Evolutionary conservation across 2,329 filamentous ascomycete genomes (phyloP), one percentile per base, ranked within the genome.

Genomic region (Diaporthe vaccinii): DNA sequence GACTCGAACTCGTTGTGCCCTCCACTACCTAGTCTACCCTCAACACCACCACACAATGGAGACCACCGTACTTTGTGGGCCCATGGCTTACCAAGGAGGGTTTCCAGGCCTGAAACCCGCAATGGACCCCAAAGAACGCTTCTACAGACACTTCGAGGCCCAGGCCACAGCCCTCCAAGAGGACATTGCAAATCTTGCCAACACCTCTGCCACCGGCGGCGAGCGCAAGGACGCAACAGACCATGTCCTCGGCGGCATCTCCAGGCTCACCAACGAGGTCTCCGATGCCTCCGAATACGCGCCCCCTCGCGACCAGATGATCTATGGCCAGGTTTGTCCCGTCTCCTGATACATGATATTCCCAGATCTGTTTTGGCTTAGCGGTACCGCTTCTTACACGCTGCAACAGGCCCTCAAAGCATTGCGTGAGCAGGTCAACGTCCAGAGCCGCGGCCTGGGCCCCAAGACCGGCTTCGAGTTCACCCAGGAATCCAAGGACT

Each of bases 221-320:
- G 95, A 97, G 83, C 93, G 95, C 58, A 91, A 93, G 77, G 93
- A 96, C 82, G 94, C 94, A 70, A 91, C 94, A 62, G 95, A 98
- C 79, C 91, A 94, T 80, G 93, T 95, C 78, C 89, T 98, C 20
- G 92, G 93, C 22, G 91, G 91, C 77, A 97, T 98, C 80, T 92
- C 94, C 41, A 91, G 91, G 74, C 89, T 98, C 22, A 95, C 95
- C 1, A 93, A 93, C 78, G 93, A 97, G 79, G 94, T 98, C 53
- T 93, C 94, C 78, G 95, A 98, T 84, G 94, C 94, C 0, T 91
- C 93, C 2, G 92, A 93, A 74, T 95, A 93, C 78, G 91, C 98
- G 22, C 95, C 97, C 3, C 92, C 95, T 10, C 97, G 98, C 82
- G 97, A 98, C 80, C 95, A 97, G 83, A 91, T 94, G 79, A 93